Percentiles rank a stretch among this genome's conserved stretches.
Evolutionary conservation across 139 green algal species (phyloP).

Genomic region (Tetradesmus lagerheimii): DNA sequence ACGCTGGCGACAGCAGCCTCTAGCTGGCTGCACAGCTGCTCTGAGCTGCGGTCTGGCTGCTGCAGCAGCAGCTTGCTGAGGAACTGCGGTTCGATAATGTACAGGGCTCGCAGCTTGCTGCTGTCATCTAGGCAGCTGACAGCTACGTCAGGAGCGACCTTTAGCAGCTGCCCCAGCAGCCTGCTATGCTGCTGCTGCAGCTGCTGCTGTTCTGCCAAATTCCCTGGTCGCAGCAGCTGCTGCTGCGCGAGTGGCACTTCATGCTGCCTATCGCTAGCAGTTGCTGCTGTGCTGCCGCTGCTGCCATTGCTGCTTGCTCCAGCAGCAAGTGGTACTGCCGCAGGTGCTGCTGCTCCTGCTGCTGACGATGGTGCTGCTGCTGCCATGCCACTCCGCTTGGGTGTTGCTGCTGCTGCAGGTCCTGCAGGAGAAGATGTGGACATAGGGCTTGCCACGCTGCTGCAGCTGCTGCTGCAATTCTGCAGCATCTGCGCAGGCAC

Average conservation of each 20-base stretch:
- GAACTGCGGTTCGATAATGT: constrained; percentile 11
- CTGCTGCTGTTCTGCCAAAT: constrained; percentile 20
- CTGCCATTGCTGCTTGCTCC: not conserved
- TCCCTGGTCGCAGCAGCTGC: not conserved
- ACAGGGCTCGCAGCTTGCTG: constrained; percentile 33
- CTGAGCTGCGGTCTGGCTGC: not conserved
- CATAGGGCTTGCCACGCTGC: not conserved
- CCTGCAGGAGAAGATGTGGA: not conserved
- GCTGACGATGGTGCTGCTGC: not conserved
- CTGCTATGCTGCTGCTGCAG: constrained; percentile 40
- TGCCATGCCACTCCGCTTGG: not conserved
- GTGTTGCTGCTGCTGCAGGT: not conserved
- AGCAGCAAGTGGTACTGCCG: not conserved
- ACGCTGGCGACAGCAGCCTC: not conserved
- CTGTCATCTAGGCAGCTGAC: constrained; percentile 5
- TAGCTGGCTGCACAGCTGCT: not conserved
- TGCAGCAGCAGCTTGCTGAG: constrained; percentile 21
- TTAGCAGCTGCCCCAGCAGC: constrained; percentile 18
- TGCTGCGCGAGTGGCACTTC: constrained; percentile 15
- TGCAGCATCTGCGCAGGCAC: not conserved
- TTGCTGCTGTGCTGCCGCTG: not conserved
- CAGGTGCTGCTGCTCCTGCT: constrained; percentile 19
- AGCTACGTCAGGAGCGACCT: constrained; percentile 27
- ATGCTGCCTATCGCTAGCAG: not conserved
- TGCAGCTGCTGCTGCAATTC: constrained; percentile 20